These are phyloP conservation scores for Tetrahymena elliotti DNA, from an alignment of 73 alveolate genomes.

Conservation along the genomic window DNA sequence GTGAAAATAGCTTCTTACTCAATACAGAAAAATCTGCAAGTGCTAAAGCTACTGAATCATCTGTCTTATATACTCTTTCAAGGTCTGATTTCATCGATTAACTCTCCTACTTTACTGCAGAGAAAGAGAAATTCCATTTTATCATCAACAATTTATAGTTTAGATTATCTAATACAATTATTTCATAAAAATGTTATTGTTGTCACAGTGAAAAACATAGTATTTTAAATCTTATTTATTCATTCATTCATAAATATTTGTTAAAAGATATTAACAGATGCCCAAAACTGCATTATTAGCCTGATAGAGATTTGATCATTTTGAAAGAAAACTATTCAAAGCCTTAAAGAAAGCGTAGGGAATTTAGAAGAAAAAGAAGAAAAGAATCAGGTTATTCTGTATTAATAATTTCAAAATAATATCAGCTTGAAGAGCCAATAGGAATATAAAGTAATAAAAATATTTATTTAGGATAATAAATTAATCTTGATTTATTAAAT, in stretches of 20 bases:
- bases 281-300: not conserved
- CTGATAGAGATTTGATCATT: not conserved
- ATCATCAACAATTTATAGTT: not conserved
- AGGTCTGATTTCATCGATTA: not conserved
- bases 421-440: not conserved
- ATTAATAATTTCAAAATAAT: not conserved
- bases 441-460: not conserved
- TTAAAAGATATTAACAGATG: not conserved
- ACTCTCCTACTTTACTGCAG: not conserved
- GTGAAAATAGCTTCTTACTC: not conserved
- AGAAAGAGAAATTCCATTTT: not conserved
- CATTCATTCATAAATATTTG: not conserved
- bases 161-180: not conserved
- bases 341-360: not conserved
- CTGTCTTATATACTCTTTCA: not conserved
- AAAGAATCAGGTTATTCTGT: not conserved
- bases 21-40: not conserved
- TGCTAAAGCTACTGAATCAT: not conserved
- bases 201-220: not conserved
- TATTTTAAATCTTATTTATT: not conserved
- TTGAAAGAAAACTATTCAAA: not conserved
- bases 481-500: not conserved
- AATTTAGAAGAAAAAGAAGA: not conserved
- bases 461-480: not conserved
- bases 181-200: not conserved